phyloP scores from a whole-genome alignment of 768 basidiomycete genomes.

The Hygrocybe punicea region DNA sequence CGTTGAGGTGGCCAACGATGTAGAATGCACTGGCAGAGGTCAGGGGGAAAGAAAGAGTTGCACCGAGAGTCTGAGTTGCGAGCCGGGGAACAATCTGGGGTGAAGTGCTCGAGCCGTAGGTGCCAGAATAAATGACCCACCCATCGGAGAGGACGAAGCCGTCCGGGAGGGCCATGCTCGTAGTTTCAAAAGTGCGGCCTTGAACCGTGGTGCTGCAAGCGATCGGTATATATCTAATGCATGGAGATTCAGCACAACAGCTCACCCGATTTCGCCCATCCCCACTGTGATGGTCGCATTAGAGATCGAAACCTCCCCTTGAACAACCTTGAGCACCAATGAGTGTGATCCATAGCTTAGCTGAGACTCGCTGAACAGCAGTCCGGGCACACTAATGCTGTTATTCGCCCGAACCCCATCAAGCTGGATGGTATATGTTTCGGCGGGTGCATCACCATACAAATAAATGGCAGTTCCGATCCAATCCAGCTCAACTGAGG shows the following conservation, averaged over 20 bases:
- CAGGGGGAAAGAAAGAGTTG: neutral
- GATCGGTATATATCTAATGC: neutral
- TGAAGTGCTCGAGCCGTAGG: neutral
- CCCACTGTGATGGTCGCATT: conserved; percentile 16
- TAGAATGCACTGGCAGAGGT: neutral
- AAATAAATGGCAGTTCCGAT: conserved; percentile 14
- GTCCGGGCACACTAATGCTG: conserved; percentile 3
- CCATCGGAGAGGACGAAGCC: neutral
- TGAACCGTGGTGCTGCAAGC: neutral
- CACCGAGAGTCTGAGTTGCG: neutral
- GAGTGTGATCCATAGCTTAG: conserved; percentile 14
- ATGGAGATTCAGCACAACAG: neutral
- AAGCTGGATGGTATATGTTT: conserved; percentile 15
- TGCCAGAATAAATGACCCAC: neutral
- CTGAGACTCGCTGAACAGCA: conserved; percentile 7
- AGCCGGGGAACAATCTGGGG: neutral
- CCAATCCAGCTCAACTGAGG: conserved; percentile 14
- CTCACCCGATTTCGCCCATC: conserved; percentile 11
- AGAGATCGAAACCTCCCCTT: conserved; percentile 10
- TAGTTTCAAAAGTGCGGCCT: neutral
- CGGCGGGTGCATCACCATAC: conserved; percentile 14
- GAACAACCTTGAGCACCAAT: conserved; percentile 8
- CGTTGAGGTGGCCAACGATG: conserved; percentile 2
- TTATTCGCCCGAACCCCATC: conserved; percentile 6
- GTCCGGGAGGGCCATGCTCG: neutral